Percentiles rank a stretch among this genome's conserved stretches.
phyloP scores from a whole-genome alignment of 2,329 filamentous ascomycete genomes.

The Salinomyces thailandicus region DNA sequence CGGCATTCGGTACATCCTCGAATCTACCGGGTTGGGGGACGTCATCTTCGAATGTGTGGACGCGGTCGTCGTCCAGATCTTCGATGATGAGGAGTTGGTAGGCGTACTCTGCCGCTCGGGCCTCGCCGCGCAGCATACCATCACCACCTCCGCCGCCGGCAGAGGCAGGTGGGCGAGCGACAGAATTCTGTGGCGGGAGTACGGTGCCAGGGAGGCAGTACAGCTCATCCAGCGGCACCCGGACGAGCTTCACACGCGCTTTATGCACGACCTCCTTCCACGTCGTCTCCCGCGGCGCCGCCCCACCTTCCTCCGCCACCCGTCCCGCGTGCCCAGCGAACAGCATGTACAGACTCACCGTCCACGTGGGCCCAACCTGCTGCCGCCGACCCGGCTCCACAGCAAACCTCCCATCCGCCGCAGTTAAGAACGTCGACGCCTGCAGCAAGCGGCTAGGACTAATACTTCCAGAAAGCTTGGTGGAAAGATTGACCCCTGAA shows the following conservation, averaged over 20 bases:
- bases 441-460: constrained; percentile 86
- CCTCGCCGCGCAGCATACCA: constrained; percentile 16
- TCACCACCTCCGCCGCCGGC: constrained; percentile 26
- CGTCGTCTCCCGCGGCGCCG: constrained; percentile 52
- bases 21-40: constrained; percentile 47
- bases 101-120: constrained; percentile 50
- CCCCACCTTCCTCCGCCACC: constrained; percentile 44
- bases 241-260: constrained; percentile 67
- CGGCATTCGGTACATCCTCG: constrained; percentile 51
- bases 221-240: constrained; percentile 51
- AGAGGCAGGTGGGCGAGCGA: too few species aligned
- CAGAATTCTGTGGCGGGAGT: too few species aligned
- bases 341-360: constrained; percentile 86
- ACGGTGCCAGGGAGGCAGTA: constrained; percentile 37
- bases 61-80: constrained; percentile 62
- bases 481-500: constrained; percentile 77
- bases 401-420: constrained; percentile 75
- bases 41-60: constrained; percentile 55
- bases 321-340: constrained; percentile 66
- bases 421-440: constrained; percentile 80
- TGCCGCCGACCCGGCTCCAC: constrained; percentile 52
- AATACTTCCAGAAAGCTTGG: constrained; percentile 66
- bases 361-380: constrained; percentile 81
- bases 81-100: constrained; percentile 78
- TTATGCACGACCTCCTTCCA: constrained; percentile 99